A percentile compares a stretch with the other conserved stretches of the same genome.
Conservation (phyloP, 371 early-diverging fungal species). For the Mucor saturninus region DNA sequence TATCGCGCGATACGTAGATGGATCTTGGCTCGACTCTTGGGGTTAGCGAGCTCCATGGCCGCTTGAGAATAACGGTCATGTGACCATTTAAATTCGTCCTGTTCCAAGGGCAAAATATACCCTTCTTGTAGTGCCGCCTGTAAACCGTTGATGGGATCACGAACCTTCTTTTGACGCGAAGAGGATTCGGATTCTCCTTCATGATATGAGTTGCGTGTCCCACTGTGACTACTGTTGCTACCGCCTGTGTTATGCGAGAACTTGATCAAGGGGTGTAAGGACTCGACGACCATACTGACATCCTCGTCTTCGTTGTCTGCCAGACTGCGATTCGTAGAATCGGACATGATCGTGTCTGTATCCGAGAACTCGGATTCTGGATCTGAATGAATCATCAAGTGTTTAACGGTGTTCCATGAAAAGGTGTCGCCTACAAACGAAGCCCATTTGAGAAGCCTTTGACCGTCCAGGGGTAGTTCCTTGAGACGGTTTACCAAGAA, state of each 20-base stretch:
- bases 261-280: constrained; percentile 7
- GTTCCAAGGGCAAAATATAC: constrained; percentile 44
- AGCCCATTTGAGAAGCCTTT: constrained; percentile 45
- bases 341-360: constrained; percentile 14
- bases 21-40: constrained; percentile 36
- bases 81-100: constrained; percentile 51
- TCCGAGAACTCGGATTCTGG: constrained; percentile 39
- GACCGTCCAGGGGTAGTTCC: constrained; percentile 44
- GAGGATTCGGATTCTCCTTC: background rate
- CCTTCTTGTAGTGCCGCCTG: constrained; percentile 55
- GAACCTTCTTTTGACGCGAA: background rate
- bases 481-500: constrained; percentile 39
- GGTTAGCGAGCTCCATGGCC: constrained; percentile 50
- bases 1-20: constrained; percentile 47
- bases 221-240: background rate
- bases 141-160: constrained; percentile 49
- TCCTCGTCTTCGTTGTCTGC: constrained; percentile 6
- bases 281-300: background rate
- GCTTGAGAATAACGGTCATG: constrained; percentile 56
- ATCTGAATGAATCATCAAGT: constrained; percentile 41
- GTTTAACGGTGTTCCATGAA: constrained; percentile 47
- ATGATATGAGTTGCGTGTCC: background rate
- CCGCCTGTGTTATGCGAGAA: constrained; percentile 4
- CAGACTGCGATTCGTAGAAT: background rate
- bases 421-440: constrained; percentile 53